Evolutionary conservation across 208 protist genomes (phyloP).

Genomic region (Leishmania arabica): DNA sequence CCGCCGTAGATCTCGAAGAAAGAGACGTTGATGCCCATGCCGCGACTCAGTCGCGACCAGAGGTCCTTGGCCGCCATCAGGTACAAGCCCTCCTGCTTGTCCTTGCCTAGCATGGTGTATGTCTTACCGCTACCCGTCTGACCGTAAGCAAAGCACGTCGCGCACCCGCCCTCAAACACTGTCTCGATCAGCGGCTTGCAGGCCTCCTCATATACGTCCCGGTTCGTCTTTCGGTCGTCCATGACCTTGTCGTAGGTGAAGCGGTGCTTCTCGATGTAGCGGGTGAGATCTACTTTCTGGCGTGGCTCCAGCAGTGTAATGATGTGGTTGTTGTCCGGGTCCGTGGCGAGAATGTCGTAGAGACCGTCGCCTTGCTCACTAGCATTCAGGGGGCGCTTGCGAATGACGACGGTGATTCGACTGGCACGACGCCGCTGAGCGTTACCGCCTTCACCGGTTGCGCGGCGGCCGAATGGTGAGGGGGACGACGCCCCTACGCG

Average conservation of each 20-base stretch:
- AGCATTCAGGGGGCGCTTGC: constrained; percentile 89
- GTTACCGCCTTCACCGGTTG: constrained; percentile 24
- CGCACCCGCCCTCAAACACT: constrained; percentile 89
- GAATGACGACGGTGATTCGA: constrained; percentile 90
- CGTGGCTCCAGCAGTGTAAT: constrained; percentile 88
- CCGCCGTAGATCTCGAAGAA: constrained; percentile 92
- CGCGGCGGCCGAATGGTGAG: constrained; percentile 44
- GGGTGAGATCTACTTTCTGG: constrained; percentile 96
- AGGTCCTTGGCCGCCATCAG: constrained; percentile 76
- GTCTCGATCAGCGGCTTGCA: constrained; percentile 92
- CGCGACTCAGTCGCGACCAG: constrained; percentile 69
- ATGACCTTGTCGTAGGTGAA: constrained; percentile 97
- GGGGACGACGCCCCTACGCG: constrained; percentile 56
- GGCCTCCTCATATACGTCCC: constrained; percentile 89
- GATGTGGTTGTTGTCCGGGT: constrained; percentile 76
- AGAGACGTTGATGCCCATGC: constrained; percentile 64
- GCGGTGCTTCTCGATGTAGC: constrained; percentile 96
- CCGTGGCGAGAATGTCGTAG: constrained; percentile 90
- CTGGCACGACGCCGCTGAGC: constrained; percentile 46
- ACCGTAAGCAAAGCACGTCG: constrained; percentile 94
- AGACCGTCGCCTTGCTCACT: constrained; percentile 79
- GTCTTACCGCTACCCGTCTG: constrained; percentile 95
- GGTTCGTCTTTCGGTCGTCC: constrained; percentile 91
- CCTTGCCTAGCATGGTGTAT: constrained; percentile 91
- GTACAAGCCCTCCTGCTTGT: constrained; percentile 85